These are phyloP conservation scores for Leccinum cinnamomeum DNA, from an alignment of 1,284 basidiomycete species.

Conservation along the genomic window DNA sequence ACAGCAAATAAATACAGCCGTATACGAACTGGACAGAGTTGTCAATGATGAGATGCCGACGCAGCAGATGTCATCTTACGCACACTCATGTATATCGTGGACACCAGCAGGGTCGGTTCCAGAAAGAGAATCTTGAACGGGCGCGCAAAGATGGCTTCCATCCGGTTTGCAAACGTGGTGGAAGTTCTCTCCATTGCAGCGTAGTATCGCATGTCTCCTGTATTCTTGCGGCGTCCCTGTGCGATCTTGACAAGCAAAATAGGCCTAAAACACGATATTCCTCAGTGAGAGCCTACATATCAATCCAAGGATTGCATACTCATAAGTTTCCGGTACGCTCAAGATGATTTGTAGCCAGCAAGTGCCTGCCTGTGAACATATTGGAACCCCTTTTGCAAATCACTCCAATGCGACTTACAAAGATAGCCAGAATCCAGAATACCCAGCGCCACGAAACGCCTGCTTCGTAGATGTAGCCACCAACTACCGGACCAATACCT, in stretches of 20 bases:
- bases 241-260: constrained; percentile 55
- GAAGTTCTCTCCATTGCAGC: constrained; percentile 48
- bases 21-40: constrained; percentile 53
- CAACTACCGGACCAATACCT: constrained; percentile 63
- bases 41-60: constrained; percentile 7
- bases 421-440: constrained; percentile 71
- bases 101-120: constrained; percentile 78
- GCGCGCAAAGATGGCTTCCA: constrained; percentile 53
- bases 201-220: constrained; percentile 66
- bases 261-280: constrained; percentile 37
- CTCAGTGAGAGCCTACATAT: background rate
- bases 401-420: constrained; percentile 44
- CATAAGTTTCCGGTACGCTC: constrained; percentile 75
- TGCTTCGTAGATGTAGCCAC: constrained; percentile 49
- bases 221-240: constrained; percentile 45
- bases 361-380: constrained; percentile 37
- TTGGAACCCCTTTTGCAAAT: constrained; percentile 2
- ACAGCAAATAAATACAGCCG: constrained; percentile 60
- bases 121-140: constrained; percentile 68
- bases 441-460: constrained; percentile 69
- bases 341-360: constrained; percentile 58
- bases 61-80: constrained; percentile 31
- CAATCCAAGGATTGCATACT: constrained; percentile 34
- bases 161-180: constrained; percentile 40
- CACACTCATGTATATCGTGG: constrained; percentile 69